phyloP scores from a whole-genome alignment of 305 asterid species.

The Solanum chacoense region DNA sequence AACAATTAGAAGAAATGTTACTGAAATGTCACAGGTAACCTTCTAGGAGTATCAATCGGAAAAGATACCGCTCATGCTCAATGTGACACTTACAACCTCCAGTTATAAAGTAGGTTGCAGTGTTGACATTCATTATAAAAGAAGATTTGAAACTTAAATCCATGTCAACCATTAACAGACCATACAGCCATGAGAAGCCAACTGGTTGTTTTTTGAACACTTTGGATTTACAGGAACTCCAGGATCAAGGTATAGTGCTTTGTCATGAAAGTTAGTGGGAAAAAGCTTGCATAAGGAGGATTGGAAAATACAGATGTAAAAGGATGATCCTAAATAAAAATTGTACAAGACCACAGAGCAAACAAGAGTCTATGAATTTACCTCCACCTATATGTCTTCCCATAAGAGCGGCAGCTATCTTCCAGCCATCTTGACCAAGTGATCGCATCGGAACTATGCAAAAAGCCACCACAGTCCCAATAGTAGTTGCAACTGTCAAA shows the following conservation, averaged over 20 bases:
- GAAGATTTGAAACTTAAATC: background rate
- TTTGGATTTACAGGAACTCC: background rate
- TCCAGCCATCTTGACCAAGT: slow-evolving; percentile 82
- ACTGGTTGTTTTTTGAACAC: background rate
- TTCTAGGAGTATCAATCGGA: background rate
- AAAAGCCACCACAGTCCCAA: slow-evolving; percentile 73
- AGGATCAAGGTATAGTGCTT: background rate
- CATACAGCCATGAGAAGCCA: background rate
- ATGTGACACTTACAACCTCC: background rate
- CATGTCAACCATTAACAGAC: background rate
- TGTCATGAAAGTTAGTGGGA: background rate
- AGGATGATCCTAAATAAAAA: background rate
- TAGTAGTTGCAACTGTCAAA: slow-evolving; percentile 67
- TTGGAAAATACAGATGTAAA: background rate
- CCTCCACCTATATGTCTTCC: slow-evolving; percentile 99
- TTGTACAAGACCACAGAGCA: background rate
- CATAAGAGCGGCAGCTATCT: slow-evolving; percentile 95
- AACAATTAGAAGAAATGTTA: background rate
- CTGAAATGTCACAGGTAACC: background rate
- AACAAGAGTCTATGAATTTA: slow-evolving; percentile 8
- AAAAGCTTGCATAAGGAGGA: background rate
- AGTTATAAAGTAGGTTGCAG: background rate
- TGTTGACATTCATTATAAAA: background rate
- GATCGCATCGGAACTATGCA: slow-evolving; percentile 77
- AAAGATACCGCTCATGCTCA: background rate